These are phyloP conservation scores for Candida methanosorbosa DNA, from an alignment of 805 yeast genomes.

Conservation along the genomic window DNA sequence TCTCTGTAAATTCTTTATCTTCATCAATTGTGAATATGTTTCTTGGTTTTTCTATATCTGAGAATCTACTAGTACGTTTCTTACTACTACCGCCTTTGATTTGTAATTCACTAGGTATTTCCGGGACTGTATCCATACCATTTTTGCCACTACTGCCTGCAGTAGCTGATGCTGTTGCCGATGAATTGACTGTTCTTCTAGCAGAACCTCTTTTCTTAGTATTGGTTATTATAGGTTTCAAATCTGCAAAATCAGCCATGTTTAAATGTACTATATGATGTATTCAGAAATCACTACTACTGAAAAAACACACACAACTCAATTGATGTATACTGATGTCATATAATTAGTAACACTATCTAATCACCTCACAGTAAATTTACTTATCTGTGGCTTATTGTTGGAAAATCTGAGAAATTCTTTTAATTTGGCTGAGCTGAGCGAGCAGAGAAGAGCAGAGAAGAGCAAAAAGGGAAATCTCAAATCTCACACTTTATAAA, in stretches of 20 bases:
- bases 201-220: conserved; percentile 9
- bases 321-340: too few relatives aligned
- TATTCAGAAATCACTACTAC: too few relatives aligned
- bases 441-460: too few relatives aligned
- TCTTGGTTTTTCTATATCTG: conserved; percentile 1
- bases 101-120: neutral
- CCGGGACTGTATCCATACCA: neutral
- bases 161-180: neutral
- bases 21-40: conserved; percentile 3
- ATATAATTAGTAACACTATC: too few relatives aligned
- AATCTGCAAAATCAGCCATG: conserved; percentile 13
- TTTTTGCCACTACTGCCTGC: conserved; percentile 1
- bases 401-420: too few relatives aligned
- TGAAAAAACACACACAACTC: too few relatives aligned
- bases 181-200: conserved; percentile 6
- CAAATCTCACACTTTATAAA: too few relatives aligned
- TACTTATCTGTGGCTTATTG: too few relatives aligned
- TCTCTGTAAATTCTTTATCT: conserved; percentile 7
- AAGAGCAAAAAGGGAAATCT: too few relatives aligned
- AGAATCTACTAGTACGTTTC: conserved; percentile 2
- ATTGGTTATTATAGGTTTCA: conserved; percentile 10
- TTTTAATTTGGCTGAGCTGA: too few relatives aligned
- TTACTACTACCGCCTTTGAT: neutral
- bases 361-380: too few relatives aligned
- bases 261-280: too few relatives aligned